Base-by-base conservation (phyloP, 1,284 basidiomycete genomes). In the Tilletiopsis washingtonensis region DNA sequence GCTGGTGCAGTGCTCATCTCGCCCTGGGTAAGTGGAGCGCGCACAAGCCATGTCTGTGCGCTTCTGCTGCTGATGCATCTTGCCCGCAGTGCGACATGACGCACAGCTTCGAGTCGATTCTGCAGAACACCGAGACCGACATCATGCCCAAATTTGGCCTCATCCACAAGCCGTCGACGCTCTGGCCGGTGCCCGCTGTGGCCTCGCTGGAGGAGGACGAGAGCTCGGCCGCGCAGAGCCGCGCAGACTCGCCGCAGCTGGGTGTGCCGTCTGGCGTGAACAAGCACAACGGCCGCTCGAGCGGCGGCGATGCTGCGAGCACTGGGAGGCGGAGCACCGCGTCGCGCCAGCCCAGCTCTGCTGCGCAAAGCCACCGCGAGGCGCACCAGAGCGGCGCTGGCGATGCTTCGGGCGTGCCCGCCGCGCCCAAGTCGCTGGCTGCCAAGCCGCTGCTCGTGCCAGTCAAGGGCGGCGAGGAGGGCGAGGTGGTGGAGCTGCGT, bases 31-130 rank as follows among this genome's bases (percentile, higher is more conserved):
- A n/a, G n/a, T n/a, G n/a, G n/a, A n/a, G n/a, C n/a, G n/a, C n/a
- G n/a, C n/a, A n/a, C n/a, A n/a, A n/a, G n/a, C n/a, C n/a, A n/a
- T n/a, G n/a, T n/a, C 55, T 7, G 61, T 66, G 45, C 57, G 74
- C 32, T 60, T 74, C 38, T 68, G 61, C 20, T 71, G 67, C 59
- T 93, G 88, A 88, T n/a, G n/a, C n/a, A n/a, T n/a, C n/a, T n/a
- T n/a, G n/a, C n/a, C n/a, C n/a, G n/a, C n/a, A n/a, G n/a, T 87
- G 85, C 71, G 91, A 97, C 73, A 75, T 97, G 43, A 91, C 89
- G 0, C 93, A 98, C 73, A 91, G 86, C 0, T 97, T 97, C 72
- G 88, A 88, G 0, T 91, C 87, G 53, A 81, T 94, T 40, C 79
- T 88, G 64, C 77, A 80, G 43, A 96, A 97, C 71, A 90, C 88